Evolutionary conservation across 164 flowering plant genomes (phyloP).

Genomic region (Tetrastigma voinierianum): DNA sequence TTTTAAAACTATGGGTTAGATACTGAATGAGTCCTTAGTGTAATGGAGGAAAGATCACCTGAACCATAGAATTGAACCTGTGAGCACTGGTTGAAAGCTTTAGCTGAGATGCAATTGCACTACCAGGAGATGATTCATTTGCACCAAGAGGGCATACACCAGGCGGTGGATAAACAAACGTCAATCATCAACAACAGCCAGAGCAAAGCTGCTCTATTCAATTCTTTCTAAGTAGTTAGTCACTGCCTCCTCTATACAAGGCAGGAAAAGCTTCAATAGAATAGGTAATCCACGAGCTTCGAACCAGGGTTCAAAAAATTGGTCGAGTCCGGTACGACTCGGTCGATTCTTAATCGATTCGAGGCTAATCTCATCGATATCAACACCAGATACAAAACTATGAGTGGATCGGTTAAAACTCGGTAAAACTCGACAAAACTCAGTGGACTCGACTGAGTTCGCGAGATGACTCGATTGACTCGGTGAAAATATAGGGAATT

Average conservation of each 20-base stretch:
- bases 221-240: slow-evolving; percentile 67
- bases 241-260: slow-evolving; percentile 77
- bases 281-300: slow-evolving; percentile 88
- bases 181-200: slow-evolving; percentile 93
- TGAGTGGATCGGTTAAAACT: too few relatives aligned
- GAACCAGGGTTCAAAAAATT: too few relatives aligned
- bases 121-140: slow-evolving; percentile 30
- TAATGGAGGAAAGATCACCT: slow-evolving; percentile 43
- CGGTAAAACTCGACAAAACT: too few relatives aligned
- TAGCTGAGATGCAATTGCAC: slow-evolving; percentile 42
- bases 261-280: slow-evolving; percentile 70
- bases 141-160: slow-evolving; percentile 35
- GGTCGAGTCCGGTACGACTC: too few relatives aligned
- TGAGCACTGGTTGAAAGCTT: slow-evolving; percentile 92
- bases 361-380: too few relatives aligned
- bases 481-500: too few relatives aligned
- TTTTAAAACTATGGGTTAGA: too few relatives aligned
- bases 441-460: too few relatives aligned
- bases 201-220: slow-evolving; percentile 77
- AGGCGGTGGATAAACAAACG: slow-evolving; percentile 53
- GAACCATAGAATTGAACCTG: slow-evolving; percentile 85
- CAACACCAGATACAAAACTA: too few relatives aligned
- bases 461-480: too few relatives aligned
- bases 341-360: too few relatives aligned
- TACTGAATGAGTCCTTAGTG: too few relatives aligned